Conservation (phyloP, 768 basidiomycete genomes). For the Mycena galericulata region DNA sequence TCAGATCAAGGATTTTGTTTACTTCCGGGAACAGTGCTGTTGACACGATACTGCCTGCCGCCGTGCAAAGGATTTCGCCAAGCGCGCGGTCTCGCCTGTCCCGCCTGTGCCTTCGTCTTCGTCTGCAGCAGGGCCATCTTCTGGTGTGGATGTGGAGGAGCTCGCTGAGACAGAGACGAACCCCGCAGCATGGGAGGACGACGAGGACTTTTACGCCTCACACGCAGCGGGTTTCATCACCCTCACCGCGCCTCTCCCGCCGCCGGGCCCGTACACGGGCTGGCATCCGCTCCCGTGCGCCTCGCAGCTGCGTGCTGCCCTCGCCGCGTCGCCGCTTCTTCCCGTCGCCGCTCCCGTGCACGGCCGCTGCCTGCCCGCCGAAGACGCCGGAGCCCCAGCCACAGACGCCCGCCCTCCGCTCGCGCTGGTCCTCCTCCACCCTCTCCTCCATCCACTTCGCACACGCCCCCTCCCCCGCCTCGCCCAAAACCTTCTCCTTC, state of each 20-base stretch:
- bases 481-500: conserved; percentile 40
- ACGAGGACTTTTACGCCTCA: neutral
- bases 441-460: conserved; percentile 46
- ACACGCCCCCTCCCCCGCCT: conserved; percentile 29
- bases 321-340: neutral
- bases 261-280: conserved; percentile 3
- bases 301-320: neutral
- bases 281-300: conserved; percentile 11
- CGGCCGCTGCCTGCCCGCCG: neutral
- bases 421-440: conserved; percentile 63
- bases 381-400: neutral
- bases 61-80: neutral
- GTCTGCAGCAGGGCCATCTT: too few species aligned
- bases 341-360: neutral
- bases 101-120: too few species aligned
- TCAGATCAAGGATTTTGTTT: too few species aligned
- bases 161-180: neutral
- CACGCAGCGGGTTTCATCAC: neutral
- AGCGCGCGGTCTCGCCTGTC: neutral
- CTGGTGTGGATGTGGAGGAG: neutral
- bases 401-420: conserved; percentile 44
- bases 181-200: neutral
- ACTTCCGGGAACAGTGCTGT: too few species aligned
- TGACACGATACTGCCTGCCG: too few species aligned
- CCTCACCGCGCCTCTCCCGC: neutral